Evolutionary conservation across 2,329 filamentous ascomycete species (phyloP).

Genomic region (Gaeumannomyces tritici): DNA sequence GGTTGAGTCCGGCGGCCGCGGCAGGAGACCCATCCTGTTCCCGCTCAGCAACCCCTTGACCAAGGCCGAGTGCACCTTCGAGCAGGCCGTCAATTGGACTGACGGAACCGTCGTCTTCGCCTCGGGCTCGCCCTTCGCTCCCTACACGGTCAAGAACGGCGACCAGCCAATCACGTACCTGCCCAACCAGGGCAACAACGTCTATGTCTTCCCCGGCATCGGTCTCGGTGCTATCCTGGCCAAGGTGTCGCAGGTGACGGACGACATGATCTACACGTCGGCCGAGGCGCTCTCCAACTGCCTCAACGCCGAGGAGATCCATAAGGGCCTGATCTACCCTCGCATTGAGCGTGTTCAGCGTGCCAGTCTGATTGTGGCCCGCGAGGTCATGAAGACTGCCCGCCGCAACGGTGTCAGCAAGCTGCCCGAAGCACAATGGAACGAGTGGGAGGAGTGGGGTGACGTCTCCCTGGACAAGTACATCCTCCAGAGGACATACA

Average conservation of each 20-base stretch:
- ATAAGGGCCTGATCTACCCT: constrained; percentile 81
- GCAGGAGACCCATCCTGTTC: constrained; percentile 84
- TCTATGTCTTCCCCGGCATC: constrained; percentile 94
- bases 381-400: constrained; percentile 88
- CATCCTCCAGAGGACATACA: constrained; percentile 52
- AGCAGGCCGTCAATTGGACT: constrained; percentile 84
- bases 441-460: constrained; percentile 64
- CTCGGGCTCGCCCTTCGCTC: constrained; percentile 84
- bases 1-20: constrained; percentile 51
- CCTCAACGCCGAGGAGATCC: constrained; percentile 72
- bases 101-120: constrained; percentile 89
- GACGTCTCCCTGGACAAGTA: constrained; percentile 50
- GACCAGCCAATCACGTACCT: constrained; percentile 58
- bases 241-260: constrained; percentile 78
- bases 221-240: constrained; percentile 87
- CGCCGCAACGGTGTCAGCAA: constrained; percentile 69
- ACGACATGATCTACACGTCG: constrained; percentile 95
- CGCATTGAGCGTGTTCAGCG: constrained; percentile 86
- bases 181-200: constrained; percentile 76
- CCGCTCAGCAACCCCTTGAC: constrained; percentile 91
- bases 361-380: constrained; percentile 75
- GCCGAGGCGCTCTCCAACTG: constrained; percentile 71
- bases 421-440: constrained; percentile 58
- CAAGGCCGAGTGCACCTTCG: constrained; percentile 96
- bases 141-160: constrained; percentile 53